Conservation (phyloP, 139 green algal genomes). For the Tetraselmis striata region DNA sequence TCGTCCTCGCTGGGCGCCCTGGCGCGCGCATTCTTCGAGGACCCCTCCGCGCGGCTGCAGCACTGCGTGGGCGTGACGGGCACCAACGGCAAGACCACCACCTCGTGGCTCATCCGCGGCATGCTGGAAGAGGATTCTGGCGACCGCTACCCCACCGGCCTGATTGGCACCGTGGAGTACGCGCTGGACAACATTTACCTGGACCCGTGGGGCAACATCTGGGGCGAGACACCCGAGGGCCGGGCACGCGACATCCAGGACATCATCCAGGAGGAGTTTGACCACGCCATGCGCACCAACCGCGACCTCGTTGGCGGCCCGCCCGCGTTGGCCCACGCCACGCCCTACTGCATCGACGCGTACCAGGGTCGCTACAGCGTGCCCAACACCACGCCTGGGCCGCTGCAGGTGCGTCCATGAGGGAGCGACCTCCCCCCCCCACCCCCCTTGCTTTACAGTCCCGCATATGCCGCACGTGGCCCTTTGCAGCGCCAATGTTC, state of each 20-base stretch:
- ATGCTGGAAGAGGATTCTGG: slow-evolving; percentile 87
- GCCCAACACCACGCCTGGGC: slow-evolving; percentile 54
- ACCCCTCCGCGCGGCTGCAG: slow-evolving; percentile 36
- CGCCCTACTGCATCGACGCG: slow-evolving; percentile 65
- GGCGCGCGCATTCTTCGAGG: slow-evolving; percentile 35
- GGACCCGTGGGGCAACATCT: slow-evolving; percentile 63
- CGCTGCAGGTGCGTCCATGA: slow-evolving; percentile 25
- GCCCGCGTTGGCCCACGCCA: slow-evolving; percentile 12
- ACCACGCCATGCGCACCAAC: not conserved
- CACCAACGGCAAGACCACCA: slow-evolving; percentile 90
- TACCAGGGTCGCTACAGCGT: slow-evolving; percentile 66
- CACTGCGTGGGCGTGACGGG: slow-evolving; percentile 69
- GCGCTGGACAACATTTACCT: slow-evolving; percentile 55
- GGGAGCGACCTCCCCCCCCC: too few relatives aligned
- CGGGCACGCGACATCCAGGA: not conserved
- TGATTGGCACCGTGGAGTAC: slow-evolving; percentile 70
- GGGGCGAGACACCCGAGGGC: slow-evolving; percentile 6
- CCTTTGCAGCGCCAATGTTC: too few relatives aligned
- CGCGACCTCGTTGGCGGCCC: not conserved
- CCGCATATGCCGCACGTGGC: too few relatives aligned
- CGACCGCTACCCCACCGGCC: slow-evolving; percentile 37
- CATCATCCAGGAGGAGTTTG: not conserved
- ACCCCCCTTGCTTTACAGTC: too few relatives aligned
- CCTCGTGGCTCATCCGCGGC: slow-evolving; percentile 76
- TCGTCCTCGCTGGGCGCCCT: slow-evolving; percentile 8